Evolutionary conservation across 805 yeast species (phyloP).

Genomic region (Ogataea sp.): DNA sequence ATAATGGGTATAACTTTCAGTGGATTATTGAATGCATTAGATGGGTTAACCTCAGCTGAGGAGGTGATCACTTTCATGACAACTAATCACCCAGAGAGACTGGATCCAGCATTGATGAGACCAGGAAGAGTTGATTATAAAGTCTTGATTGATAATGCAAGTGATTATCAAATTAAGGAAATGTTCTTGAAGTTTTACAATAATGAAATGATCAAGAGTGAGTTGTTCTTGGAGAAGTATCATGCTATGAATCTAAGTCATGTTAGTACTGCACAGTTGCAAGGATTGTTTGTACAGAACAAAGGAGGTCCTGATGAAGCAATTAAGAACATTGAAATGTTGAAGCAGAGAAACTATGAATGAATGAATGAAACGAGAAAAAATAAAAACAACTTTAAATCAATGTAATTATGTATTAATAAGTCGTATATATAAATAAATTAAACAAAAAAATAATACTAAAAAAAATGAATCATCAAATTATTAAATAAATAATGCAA

Average conservation of each 20-base stretch:
- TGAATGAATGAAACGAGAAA: background rate
- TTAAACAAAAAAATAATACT: background rate
- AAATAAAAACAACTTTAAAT: too few species aligned
- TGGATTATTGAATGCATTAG: slow-evolving; percentile 87
- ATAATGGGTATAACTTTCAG: slow-evolving; percentile 90
- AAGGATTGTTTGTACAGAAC: slow-evolving; percentile 90
- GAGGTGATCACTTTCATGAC: slow-evolving; percentile 97
- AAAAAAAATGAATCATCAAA: background rate
- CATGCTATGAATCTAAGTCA: slow-evolving; percentile 38
- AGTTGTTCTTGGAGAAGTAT: slow-evolving; percentile 39
- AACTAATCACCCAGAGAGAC: slow-evolving; percentile 89
- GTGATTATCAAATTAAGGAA: slow-evolving; percentile 63
- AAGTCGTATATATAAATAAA: too few species aligned
- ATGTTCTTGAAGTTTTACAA: slow-evolving; percentile 90
- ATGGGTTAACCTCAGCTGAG: slow-evolving; percentile 97
- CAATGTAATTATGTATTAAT: too few species aligned
- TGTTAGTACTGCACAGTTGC: slow-evolving; percentile 89
- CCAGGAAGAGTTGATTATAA: slow-evolving; percentile 93
- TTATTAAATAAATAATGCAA: background rate
- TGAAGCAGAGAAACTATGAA: slow-evolving; percentile 20
- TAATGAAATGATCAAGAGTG: slow-evolving; percentile 43
- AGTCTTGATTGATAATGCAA: slow-evolving; percentile 79
- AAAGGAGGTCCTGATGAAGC: slow-evolving; percentile 79
- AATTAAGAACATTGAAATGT: slow-evolving; percentile 48
- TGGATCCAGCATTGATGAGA: slow-evolving; percentile 88